Conservation (phyloP, 2,329 filamentous ascomycete species). For the Cordyceps cicadae region DNA sequence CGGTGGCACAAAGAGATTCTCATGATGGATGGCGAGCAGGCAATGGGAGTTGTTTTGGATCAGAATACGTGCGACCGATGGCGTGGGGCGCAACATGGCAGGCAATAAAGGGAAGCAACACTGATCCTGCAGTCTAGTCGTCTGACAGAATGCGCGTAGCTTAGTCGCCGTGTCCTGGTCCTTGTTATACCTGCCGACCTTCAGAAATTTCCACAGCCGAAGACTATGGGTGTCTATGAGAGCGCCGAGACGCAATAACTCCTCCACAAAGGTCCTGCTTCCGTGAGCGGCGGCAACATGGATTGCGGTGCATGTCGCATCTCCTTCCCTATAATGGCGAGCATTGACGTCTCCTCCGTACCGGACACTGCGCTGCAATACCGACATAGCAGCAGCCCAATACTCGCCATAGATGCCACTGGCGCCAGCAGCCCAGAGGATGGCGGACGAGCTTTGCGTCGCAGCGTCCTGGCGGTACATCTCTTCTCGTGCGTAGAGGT, state of each 20-base stretch:
- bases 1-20: neutral
- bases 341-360: neutral
- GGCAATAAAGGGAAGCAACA: neutral
- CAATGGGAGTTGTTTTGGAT: fast-evolving
- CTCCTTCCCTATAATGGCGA: neutral
- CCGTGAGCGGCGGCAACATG: constrained; percentile 1
- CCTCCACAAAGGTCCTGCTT: neutral
- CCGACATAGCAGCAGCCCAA: fast-evolving
- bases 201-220: neutral
- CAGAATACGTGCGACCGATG: neutral
- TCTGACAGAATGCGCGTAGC: neutral
- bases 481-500: neutral
- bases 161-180: neutral
- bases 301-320: neutral
- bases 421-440: constrained; percentile 2
- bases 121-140: neutral
- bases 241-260: neutral
- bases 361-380: neutral
- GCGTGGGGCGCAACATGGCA: neutral
- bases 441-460: neutral
- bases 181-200: neutral
- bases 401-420: neutral
- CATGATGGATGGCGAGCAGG: neutral
- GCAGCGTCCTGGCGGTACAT: neutral
- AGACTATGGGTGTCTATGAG: neutral